Evolutionary conservation across 305 asterid species (phyloP), one percentile per base, ranked within the genome.

Genomic region (Fraxinus baroniana): DNA sequence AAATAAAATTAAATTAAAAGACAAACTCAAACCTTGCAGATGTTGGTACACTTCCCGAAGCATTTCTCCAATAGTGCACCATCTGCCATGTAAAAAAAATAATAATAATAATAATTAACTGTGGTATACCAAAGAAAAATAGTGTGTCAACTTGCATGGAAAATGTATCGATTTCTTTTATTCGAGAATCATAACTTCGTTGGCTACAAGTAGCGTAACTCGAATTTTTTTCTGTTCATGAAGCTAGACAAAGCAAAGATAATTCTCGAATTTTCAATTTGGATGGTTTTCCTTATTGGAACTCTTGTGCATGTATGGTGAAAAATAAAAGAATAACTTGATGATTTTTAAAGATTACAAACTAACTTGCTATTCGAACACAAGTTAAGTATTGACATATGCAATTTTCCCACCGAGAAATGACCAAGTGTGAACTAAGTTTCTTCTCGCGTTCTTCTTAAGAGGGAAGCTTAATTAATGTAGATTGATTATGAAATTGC

Each of bases 21-120:
- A 55, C 3, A 57, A 5, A 15, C 10, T 5, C 2, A 5, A 18
- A 32, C 17, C 74, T 39, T 62, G 78, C 78, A 79, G 30, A 36
- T 3, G 28, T 60, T 5, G 55, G 75, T 20, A 37, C 85, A 78
- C 28, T 3, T 32, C 36, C 75, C 78, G 3, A 77, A 26, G 81
- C 82, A 82, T 32, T 35, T 78, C 73, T 82, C 64, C 64, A 75
- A 13, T 70, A 37, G 33, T 35, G 77, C 78, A 70, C 70, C 73
- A 66, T 78, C 81, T 82, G 76, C 76, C 13, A 81, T 52, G 44
- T 8, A 26, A 75, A 17, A 57, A n/a, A 18, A 18, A 35, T 0
- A 26, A 26, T 0, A 26, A 33, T 32, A n/a, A n/a, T n/a, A n/a
- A n/a, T n/a, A 32, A 74, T 37, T 2, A 20, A 18, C 22, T 13